Evolutionary conservation across 768 basidiomycete species (phyloP), one percentile per base, ranked within the genome.

Genomic region (Lactarius hengduanensis): DNA sequence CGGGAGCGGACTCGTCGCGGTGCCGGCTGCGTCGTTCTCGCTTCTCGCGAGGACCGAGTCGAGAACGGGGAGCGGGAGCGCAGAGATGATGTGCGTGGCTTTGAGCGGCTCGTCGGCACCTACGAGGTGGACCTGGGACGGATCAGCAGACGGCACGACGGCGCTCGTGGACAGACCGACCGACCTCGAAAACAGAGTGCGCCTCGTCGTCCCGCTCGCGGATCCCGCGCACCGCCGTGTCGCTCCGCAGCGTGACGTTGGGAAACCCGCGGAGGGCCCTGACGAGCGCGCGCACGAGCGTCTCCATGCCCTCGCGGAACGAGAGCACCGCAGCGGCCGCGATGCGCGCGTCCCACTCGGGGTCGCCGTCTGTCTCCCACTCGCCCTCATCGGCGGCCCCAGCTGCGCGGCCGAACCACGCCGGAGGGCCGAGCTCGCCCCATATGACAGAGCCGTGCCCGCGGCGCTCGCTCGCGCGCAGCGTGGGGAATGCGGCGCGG

Each of bases 281-380:
- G 58, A 81, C 80, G 69, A 98, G 75, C 1, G 84, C 82, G 18
- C 80, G 74, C 1, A 88, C 82, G 62, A 99, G 77, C 1, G 83
- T 84, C 70, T 84, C 79, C 73, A 97, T 79, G 1, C 96, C 96
- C 32, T 90, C 84, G 62, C 76, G 78, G 73, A 99, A 88, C 3
- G 93, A 93, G 76, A 87, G 96, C 28, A 96, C 86, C 54, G 93
- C 86, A 4, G 83, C 81, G n/a, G 77, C 77, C 18, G 80, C 75
- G 84, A 94, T 84, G 62, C 75, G 71, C 40, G 78, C 20, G 38
- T 69, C 62, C 62, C 61, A 67, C 53, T 56, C 57, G 2, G 0
- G 57, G 38, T 55, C 3, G 36, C 36, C 87, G 7, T 7, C 91
- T 47, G 88, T 43, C 3, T 83, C 78, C 68, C 84, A 86, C 45